Base-by-base conservation (phyloP, 2,329 filamentous ascomycete species). In the Akanthomyces lecanii region DNA sequence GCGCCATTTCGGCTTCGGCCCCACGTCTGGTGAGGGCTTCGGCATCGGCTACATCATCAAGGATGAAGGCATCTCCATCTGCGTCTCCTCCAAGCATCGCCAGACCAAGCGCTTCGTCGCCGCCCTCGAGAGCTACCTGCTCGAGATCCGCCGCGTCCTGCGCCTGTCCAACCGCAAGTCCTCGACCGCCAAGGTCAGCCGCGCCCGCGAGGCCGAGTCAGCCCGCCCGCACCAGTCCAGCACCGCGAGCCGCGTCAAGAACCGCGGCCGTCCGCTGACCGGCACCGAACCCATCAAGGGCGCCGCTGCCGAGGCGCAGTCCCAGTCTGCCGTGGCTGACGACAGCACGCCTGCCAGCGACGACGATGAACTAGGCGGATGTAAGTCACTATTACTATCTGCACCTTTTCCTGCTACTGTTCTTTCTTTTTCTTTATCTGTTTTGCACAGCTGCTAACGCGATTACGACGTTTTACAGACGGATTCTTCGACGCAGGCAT, bases 31-130 rank as follows among this genome's bases (percentile, higher is more conserved):
- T 2, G 92, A 97, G 67, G 95, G 95, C 0, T 98, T 98, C 72
- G 95, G 95, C 36, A 97, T 99, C 62, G 95, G 95, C 2, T 99
- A 99, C 78, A 98, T 99, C 71, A 97, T 99, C 83, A 99, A 99
- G 77, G 92, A 96, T 68, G 91, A 95, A 59, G 58, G 63, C 42
- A 66, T 69, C 40, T 64, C 63, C 53, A 94, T 99, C 65, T 98
- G 95, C 75, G 92, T 93, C 0, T 90, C 89, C 16, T 95, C 90
- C 71, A 97, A 97, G 77, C 95, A 99, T 74, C 82, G 95, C 47
- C 95, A 99, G 78, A 99, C 95, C 0, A 87, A 87, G 68, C 88
- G 95, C 6, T 96, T 95, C 72, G 87, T 98, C 65, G 92, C 96
- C 70, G 91, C 92, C 0, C 79, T 98, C 2, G 95, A 98, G 75